Percentiles rank a stretch among this genome's conserved stretches.
Evolutionary conservation across 225 moss, liverwort and hornwort species (phyloP).

Genomic region (Ulota crispa): DNA sequence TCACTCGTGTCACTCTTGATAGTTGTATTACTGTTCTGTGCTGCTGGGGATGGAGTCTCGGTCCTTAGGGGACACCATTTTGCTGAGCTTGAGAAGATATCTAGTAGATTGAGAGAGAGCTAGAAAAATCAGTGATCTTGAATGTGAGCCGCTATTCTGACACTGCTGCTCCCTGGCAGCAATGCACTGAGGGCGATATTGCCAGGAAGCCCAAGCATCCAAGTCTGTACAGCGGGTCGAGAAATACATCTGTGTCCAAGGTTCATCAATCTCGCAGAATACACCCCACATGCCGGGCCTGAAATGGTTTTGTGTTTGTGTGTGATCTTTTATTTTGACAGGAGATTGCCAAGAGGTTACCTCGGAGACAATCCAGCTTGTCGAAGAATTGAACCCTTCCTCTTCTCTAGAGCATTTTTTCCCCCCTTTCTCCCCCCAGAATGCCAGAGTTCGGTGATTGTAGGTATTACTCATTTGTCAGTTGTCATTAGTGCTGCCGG

Average conservation of each 20-base stretch:
- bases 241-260: conserved; percentile 53
- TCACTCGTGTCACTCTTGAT: conserved; percentile 1
- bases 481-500: conserved; percentile 32
- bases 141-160: conserved; percentile 40
- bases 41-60: not conserved
- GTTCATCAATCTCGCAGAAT: conserved; percentile 65
- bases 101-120: not conserved
- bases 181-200: conserved; percentile 60
- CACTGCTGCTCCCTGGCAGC: conserved; percentile 59
- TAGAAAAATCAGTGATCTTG: not conserved
- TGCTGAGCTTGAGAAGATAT: not conserved
- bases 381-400: conserved; percentile 44
- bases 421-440: conserved; percentile 26
- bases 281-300: conserved; percentile 53
- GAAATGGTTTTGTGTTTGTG: conserved; percentile 34
- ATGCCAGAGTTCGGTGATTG: conserved; percentile 52
- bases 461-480: conserved; percentile 40
- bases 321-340: conserved; percentile 50
- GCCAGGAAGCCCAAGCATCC: conserved; percentile 74
- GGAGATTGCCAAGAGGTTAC: conserved; percentile 98
- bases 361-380: conserved; percentile 74
- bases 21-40: not conserved
- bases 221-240: conserved; percentile 56
- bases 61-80: not conserved
- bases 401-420: conserved; percentile 39